Conservation (phyloP, 2,329 filamentous ascomycete genomes). For the Phialophora expanda region DNA sequence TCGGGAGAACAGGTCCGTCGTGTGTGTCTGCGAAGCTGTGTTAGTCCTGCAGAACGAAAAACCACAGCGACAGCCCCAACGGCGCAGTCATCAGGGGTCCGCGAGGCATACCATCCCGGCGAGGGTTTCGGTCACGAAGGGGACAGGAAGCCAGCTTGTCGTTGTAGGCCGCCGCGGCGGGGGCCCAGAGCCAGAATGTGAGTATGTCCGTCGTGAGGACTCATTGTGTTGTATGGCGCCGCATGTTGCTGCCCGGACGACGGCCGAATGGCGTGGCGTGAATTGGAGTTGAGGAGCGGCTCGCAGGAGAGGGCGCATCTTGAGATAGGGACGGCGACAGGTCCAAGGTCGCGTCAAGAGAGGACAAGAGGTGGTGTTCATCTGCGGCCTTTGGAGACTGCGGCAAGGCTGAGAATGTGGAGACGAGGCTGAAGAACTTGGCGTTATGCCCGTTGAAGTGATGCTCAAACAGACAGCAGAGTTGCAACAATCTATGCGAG, state of each 20-base stretch:
- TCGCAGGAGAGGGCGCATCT: slow-evolving; percentile 29
- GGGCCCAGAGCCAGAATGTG: not conserved
- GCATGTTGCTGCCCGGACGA: slow-evolving; percentile 5
- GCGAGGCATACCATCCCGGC: slow-evolving; percentile 32
- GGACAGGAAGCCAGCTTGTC: slow-evolving; percentile 36
- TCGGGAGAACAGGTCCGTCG: slow-evolving; percentile 83
- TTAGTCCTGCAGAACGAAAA: not conserved
- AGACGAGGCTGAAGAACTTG: not conserved
- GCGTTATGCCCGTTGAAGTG: not conserved
- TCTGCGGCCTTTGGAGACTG: not conserved
- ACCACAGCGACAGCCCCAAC: too few species aligned
- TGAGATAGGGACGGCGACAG: slow-evolving; percentile 21
- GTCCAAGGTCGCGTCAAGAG: slow-evolving; percentile 12
- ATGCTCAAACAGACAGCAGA: not conserved
- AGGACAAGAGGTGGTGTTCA: slow-evolving; percentile 5
- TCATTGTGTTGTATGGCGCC: slow-evolving; percentile 14
- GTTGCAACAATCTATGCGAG: not conserved
- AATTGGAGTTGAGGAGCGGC: slow-evolving; percentile 22
- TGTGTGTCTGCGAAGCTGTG: slow-evolving; percentile 9
- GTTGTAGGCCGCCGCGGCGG: slow-evolving; percentile 4
- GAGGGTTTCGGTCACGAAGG: slow-evolving; percentile 37
- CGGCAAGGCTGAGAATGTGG: slow-evolving; percentile 11
- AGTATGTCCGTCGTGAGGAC: slow-evolving; percentile 18
- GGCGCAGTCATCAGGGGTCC: not conserved
- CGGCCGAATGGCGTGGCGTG: slow-evolving; percentile 13